Conservation (phyloP, 2,329 filamentous ascomycete species). For the Ilyonectria robusta region DNA sequence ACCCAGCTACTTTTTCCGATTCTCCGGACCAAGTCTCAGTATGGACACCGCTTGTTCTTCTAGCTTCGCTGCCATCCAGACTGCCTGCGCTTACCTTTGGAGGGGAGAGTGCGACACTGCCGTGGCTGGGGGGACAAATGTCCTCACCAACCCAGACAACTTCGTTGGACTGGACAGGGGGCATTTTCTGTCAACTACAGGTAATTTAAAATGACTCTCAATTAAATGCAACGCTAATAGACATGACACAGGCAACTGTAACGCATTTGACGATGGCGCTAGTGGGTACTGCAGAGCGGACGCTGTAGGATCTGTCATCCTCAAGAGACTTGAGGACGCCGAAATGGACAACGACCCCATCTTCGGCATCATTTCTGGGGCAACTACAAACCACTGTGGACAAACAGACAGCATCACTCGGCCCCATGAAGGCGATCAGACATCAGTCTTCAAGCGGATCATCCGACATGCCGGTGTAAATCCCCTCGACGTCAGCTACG, state of each 20-base stretch:
- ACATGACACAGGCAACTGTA: slow-evolving; percentile 49
- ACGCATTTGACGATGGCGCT: slow-evolving; percentile 85
- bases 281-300: slow-evolving; percentile 89
- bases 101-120: slow-evolving; percentile 76
- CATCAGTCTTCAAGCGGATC: slow-evolving; percentile 78
- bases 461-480: slow-evolving; percentile 81
- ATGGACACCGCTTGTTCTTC: slow-evolving; percentile 84
- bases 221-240: neutral
- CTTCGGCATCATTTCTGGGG: slow-evolving; percentile 40
- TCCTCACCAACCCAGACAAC: slow-evolving; percentile 76
- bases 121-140: slow-evolving; percentile 75
- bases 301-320: slow-evolving; percentile 79
- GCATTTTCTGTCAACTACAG: slow-evolving; percentile 72
- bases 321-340: slow-evolving; percentile 71
- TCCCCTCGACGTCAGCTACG: slow-evolving; percentile 83
- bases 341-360: slow-evolving; percentile 40
- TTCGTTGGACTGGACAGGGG: slow-evolving; percentile 75
- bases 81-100: slow-evolving; percentile 71
- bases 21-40: slow-evolving; percentile 78
- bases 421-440: slow-evolving; percentile 83
- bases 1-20: slow-evolving; percentile 80
- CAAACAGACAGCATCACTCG: slow-evolving; percentile 84
- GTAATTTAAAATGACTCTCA: neutral
- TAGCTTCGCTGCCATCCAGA: slow-evolving; percentile 77
- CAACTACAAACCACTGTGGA: slow-evolving; percentile 42